These are phyloP conservation scores for Polygonum aviculare DNA, from an alignment of 148 eudicot species.

Conservation along the genomic window DNA sequence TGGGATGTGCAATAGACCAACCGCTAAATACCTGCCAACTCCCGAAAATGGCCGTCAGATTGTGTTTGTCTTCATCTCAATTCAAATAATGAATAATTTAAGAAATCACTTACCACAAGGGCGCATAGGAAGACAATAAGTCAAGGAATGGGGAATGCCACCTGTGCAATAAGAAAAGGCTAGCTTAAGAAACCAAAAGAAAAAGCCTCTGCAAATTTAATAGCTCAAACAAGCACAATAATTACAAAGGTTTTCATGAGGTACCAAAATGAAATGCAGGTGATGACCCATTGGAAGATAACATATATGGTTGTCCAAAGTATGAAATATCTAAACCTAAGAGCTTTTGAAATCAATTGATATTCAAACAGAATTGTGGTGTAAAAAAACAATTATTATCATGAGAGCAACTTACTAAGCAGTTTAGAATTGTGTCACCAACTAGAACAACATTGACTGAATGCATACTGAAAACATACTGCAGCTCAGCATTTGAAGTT, in stretches of 20 bases:
- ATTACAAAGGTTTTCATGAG: not conserved
- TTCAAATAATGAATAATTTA: not conserved
- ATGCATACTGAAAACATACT: slow-evolving; percentile 38
- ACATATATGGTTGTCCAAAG: slow-evolving; percentile 63
- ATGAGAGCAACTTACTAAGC: slow-evolving; percentile 27
- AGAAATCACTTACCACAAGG: slow-evolving; percentile 50
- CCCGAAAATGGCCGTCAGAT: not conserved
- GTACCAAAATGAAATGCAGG: slow-evolving; percentile 51
- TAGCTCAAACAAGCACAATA: not conserved
- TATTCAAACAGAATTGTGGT: not conserved
- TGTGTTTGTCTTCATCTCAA: not conserved
- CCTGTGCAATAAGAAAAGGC: slow-evolving; percentile 29
- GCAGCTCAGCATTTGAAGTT: slow-evolving; percentile 4
- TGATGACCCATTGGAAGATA: slow-evolving; percentile 74
- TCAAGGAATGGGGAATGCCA: slow-evolving; percentile 92
- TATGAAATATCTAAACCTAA: slow-evolving; percentile 67
- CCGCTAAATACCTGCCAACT: slow-evolving; percentile 50
- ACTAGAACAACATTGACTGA: slow-evolving; percentile 31
- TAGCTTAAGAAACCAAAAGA: not conserved
- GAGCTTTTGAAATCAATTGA: not conserved
- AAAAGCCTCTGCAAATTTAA: not conserved
- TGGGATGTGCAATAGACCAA: slow-evolving; percentile 57
- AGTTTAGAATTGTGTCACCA: slow-evolving; percentile 32
- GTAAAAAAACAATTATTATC: not conserved
- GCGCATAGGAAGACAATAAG: slow-evolving; percentile 65